Base-by-base conservation (phyloP, 139 green algal species). In the Volvox africanus region DNA sequence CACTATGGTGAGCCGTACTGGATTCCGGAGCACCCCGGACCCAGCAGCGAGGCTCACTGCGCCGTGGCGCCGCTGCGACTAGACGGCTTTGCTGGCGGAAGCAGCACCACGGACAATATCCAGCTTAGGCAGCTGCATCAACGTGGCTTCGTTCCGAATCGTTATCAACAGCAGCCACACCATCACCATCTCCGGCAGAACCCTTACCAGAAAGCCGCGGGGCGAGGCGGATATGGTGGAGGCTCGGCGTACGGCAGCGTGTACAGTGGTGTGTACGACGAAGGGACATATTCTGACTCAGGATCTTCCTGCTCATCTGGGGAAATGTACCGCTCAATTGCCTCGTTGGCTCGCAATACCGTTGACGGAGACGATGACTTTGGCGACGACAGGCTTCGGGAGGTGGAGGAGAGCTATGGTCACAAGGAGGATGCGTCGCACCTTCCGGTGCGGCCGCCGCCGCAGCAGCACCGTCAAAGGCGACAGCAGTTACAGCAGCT, bases 271-370 rank as follows among this genome's bases (percentile, higher is more conserved):
- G 82, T 24, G 20, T 67, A 78, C 62, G 82, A 9, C 32, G 62
- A 79, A 2, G 76, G 76, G 13, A 9, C 76, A 35, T 55, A 61
- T 61, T 82, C 76, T 24, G 76, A 61, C 32, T 21, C 11, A 13
- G 62, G 65, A 30, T 78, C 82, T 21, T 90, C 50, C 17, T 77
- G 26, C 11, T 82, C 69, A 28, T 80, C 68, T 0, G 69, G 50
- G 9, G 85, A 89, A 68, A 90, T 90, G 86, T 90, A 90, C 50
- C 86, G 86, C 73, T 69, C 32, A 6, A 61, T 90, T 33, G 86
- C 86, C 9, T 84, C 73, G 1, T 75, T 90, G 11, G 86, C 86
- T 12, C 71, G 36, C 2, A 65, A 62, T 62, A 61, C 50, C 13
- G 32, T 84, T 44, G 78, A 62, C 36, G 78, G 71, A 16, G 71